Conservation (phyloP, 352 stramenopile species). For the Pelagophyceae sp. region DNA sequence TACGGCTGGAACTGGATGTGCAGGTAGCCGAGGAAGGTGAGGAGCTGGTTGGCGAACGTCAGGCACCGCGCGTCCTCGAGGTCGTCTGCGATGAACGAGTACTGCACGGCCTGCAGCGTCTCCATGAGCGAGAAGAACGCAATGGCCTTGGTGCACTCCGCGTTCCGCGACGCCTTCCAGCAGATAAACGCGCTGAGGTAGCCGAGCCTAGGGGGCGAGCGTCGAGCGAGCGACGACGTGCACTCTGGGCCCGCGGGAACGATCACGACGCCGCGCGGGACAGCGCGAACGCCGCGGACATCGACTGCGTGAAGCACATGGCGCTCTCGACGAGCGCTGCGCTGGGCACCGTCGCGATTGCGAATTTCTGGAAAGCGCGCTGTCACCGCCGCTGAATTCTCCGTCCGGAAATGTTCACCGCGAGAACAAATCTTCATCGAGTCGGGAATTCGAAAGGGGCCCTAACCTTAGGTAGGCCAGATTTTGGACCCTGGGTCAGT, state of each 20-base stretch:
- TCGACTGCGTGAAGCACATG: not conserved
- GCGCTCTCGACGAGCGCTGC: no score
- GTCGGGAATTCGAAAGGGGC: no score
- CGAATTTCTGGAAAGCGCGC: no score
- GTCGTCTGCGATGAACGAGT: constrained; percentile 8
- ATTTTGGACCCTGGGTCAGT: no score
- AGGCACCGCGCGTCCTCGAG: constrained; percentile 2
- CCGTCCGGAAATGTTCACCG: no score
- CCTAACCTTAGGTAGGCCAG: no score
- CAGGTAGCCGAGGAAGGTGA: constrained; percentile 21
- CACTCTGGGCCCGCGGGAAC: not conserved
- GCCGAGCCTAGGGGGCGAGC: not conserved
- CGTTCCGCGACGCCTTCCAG: not conserved
- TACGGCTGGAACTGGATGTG: constrained; percentile 28
- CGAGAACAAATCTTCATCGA: no score
- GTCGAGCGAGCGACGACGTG: not conserved
- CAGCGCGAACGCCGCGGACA: not conserved
- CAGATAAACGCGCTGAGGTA: not conserved
- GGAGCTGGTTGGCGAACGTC: not conserved
- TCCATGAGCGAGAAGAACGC: constrained; percentile 20
- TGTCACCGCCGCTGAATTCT: no score
- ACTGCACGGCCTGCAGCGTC: constrained; percentile 21
- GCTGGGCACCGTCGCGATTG: no score
- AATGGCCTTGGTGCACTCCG: not conserved
- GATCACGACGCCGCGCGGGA: not conserved